phyloP scores from a whole-genome alignment of 345 rosid genomes.

The Hypericum androsaemum region DNA sequence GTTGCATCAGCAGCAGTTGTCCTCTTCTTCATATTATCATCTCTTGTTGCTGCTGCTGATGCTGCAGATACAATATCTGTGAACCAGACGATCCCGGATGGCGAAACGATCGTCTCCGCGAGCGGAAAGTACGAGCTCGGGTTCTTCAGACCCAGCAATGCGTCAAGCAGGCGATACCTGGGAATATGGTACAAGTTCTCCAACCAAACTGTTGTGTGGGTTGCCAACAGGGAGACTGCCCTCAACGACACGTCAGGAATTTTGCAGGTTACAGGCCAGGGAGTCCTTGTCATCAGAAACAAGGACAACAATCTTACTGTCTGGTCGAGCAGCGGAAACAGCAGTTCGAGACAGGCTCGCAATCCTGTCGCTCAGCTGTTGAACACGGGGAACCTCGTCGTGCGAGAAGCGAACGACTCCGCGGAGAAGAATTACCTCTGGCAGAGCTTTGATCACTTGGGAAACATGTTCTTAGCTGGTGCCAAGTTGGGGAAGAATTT shows the following conservation, averaged over 20 bases:
- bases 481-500: not conserved
- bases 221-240: slow-evolving; percentile 21
- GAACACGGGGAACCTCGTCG: slow-evolving; percentile 2
- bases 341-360: not conserved
- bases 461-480: not conserved
- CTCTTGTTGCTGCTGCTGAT: not conserved
- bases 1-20: not conserved
- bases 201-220: slow-evolving; percentile 10
- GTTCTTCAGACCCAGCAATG: slow-evolving; percentile 13
- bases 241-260: slow-evolving; percentile 11
- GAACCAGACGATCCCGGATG: slow-evolving; percentile 14
- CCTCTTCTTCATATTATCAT: not conserved
- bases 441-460: slow-evolving; percentile 6
- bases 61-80: slow-evolving; percentile 7
- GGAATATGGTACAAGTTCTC: slow-evolving; percentile 23
- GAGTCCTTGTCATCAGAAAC: slow-evolving; percentile 9
- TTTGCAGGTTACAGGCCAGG: slow-evolving; percentile 8
- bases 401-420: not conserved
- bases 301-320: not conserved
- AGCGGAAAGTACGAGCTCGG: slow-evolving; percentile 16
- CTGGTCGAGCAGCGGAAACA: not conserved
- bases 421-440: not conserved
- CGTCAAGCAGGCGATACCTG: slow-evolving; percentile 8
- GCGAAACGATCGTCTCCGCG: slow-evolving; percentile 13
- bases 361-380: not conserved